Evolutionary conservation across 2,329 filamentous ascomycete species (phyloP).

Genomic region (Trichoderma simmonsii): DNA sequence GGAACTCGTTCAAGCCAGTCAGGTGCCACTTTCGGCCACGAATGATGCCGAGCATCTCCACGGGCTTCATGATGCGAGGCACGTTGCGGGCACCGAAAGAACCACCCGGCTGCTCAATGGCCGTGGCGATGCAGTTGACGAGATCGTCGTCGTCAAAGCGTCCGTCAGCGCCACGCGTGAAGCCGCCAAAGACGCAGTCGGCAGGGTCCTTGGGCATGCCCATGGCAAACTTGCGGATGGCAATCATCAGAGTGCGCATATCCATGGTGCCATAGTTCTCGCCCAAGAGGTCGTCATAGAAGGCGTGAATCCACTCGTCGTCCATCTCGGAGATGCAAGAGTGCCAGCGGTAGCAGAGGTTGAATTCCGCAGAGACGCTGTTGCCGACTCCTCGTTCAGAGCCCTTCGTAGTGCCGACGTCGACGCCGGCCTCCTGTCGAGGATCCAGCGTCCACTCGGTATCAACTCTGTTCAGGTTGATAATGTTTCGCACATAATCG

Average conservation of each 20-base stretch:
- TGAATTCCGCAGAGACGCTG: constrained; percentile 84
- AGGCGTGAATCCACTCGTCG: constrained; percentile 73
- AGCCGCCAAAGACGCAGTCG: constrained; percentile 64
- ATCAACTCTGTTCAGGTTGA: constrained; percentile 57
- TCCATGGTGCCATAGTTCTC: constrained; percentile 54
- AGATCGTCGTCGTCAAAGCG: constrained; percentile 74
- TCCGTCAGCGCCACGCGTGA: constrained; percentile 63
- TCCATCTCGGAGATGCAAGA: constrained; percentile 69
- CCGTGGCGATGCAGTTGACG: constrained; percentile 62
- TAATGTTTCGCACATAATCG: constrained; percentile 76
- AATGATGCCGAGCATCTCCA: constrained; percentile 78
- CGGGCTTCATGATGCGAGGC: constrained; percentile 67
- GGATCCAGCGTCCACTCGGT: constrained; percentile 81
- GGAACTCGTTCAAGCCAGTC: constrained; percentile 79
- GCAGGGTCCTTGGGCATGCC: constrained; percentile 63
- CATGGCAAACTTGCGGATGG: constrained; percentile 61
- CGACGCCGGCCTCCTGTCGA: constrained; percentile 61
- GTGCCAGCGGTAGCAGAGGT: constrained; percentile 85
- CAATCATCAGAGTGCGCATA: constrained; percentile 58
- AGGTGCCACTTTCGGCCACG: constrained; percentile 75
- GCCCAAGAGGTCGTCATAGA: constrained; percentile 60
- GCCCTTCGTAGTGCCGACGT: constrained; percentile 50
- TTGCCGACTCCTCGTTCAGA: constrained; percentile 74
- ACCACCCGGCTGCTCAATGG: constrained; percentile 76
- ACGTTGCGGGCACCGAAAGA: constrained; percentile 72